Conservation (phyloP, 2,329 filamentous ascomycete genomes). For the Pseudomassariella vexata region DNA sequence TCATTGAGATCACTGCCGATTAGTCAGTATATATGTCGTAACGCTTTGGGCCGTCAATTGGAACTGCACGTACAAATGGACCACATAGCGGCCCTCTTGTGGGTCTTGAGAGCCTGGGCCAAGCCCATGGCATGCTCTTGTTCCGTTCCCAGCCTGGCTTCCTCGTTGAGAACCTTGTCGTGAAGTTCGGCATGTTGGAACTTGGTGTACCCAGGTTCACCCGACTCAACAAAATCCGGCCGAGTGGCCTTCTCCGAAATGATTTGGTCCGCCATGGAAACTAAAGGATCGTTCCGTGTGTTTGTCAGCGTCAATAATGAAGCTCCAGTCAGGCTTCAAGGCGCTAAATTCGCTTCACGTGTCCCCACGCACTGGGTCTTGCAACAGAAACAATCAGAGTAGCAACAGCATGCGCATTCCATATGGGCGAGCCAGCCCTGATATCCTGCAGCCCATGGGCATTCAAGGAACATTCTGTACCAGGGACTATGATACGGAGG, state of each 20-base stretch:
- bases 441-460: too few relatives aligned
- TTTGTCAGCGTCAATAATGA: too few relatives aligned
- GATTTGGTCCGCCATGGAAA: constrained; percentile 3
- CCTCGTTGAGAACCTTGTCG: constrained; percentile 31
- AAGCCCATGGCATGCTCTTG: constrained; percentile 30
- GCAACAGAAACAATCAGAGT: too few relatives aligned
- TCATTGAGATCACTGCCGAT: constrained; percentile 29
- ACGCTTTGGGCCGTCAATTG: too few relatives aligned
- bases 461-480: too few relatives aligned
- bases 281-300: too few relatives aligned
- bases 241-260: neutral
- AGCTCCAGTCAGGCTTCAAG: too few relatives aligned
- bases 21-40: constrained; percentile 3
- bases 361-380: too few relatives aligned
- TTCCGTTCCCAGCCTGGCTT: constrained; percentile 28
- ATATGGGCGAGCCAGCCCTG: too few relatives aligned
- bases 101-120: constrained; percentile 29
- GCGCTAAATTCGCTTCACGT: too few relatives aligned
- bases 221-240: constrained; percentile 20
- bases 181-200: constrained; percentile 26
- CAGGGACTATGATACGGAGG: too few relatives aligned
- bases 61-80: constrained; percentile 30
- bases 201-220: constrained; percentile 21
- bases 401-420: too few relatives aligned
- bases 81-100: constrained; percentile 34